Percentiles rank a stretch among this genome's conserved stretches.
These are phyloP conservation scores for Candida methanosorbosa DNA, from an alignment of 805 yeast genomes.

Conservation along the genomic window DNA sequence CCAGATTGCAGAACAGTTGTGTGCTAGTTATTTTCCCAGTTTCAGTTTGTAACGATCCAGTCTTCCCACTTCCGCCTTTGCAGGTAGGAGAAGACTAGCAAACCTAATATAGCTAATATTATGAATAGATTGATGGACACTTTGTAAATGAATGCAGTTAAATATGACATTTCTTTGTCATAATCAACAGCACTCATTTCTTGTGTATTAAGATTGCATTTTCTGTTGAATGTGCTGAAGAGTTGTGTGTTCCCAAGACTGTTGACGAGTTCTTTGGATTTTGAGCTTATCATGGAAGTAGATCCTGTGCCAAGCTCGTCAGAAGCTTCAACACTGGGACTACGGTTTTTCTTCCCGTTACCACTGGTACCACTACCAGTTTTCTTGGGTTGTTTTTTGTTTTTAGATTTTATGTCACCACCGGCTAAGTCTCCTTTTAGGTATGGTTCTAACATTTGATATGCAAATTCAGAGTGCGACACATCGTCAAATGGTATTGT, in stretches of 20 bases:
- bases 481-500: constrained; percentile 60
- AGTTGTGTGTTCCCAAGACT: no score
- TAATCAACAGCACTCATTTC: not conserved
- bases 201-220: not conserved
- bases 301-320: no score
- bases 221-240: no score
- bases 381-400: not conserved
- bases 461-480: constrained; percentile 74
- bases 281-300: no score
- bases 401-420: not conserved
- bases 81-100: constrained; percentile 18
- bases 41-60: no score
- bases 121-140: constrained; percentile 1
- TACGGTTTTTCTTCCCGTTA: no score
- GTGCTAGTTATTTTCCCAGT: no score
- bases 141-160: not conserved
- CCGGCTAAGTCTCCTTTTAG: constrained; percentile 48
- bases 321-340: not conserved
- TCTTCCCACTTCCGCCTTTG: constrained; percentile 23
- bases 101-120: constrained; percentile 9
- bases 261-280: not conserved
- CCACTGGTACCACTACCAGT: not conserved
- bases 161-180: not conserved
- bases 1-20: no score
- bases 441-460: constrained; percentile 76